Conservation (phyloP, 192 early-diverging fungal genomes). For the Gryganskiella cystojenkinii region DNA sequence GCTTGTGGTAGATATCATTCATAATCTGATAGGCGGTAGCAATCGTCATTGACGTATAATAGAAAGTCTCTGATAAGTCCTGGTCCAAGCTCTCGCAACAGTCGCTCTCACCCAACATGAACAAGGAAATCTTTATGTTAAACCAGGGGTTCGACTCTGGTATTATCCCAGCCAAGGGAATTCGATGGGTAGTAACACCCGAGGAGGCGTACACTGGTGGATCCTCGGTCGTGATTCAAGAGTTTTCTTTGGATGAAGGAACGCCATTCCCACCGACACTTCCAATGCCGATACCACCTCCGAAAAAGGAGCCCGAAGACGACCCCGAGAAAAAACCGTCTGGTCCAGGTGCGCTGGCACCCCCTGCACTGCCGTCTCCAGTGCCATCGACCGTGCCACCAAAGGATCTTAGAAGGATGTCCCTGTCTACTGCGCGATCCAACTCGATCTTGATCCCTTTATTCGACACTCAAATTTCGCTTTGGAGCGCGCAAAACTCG, state of each 20-base stretch:
- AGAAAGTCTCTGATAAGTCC: constrained; percentile 47
- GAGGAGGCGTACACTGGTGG: constrained; percentile 31
- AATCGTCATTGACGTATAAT: no score
- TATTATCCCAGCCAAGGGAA: not conserved
- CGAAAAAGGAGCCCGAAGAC: not conserved
- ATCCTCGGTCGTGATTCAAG: constrained; percentile 30
- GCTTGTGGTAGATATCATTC: no score
- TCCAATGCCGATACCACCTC: constrained; percentile 4
- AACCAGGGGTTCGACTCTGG: not conserved
- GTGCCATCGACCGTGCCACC: not conserved
- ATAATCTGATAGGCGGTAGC: no score
- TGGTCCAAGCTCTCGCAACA: constrained; percentile 68
- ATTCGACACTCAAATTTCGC: constrained; percentile 25
- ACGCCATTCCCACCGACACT: not conserved
- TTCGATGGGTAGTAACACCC: constrained; percentile 28
- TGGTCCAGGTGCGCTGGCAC: not conserved
- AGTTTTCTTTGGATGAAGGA: constrained; percentile 1
- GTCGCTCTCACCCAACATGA: constrained; percentile 52
- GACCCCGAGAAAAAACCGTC: not conserved
- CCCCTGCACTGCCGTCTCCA: not conserved
- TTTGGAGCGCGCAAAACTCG: constrained; percentile 13
- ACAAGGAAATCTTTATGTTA: constrained; percentile 19
- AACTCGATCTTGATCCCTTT: constrained; percentile 34
- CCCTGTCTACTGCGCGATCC: not conserved
- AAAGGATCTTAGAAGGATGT: not conserved